Evolutionary conservation across 345 rosid genomes (phyloP), one percentile per base, ranked within the genome.

Genomic region (Erucastrum elatum): DNA sequence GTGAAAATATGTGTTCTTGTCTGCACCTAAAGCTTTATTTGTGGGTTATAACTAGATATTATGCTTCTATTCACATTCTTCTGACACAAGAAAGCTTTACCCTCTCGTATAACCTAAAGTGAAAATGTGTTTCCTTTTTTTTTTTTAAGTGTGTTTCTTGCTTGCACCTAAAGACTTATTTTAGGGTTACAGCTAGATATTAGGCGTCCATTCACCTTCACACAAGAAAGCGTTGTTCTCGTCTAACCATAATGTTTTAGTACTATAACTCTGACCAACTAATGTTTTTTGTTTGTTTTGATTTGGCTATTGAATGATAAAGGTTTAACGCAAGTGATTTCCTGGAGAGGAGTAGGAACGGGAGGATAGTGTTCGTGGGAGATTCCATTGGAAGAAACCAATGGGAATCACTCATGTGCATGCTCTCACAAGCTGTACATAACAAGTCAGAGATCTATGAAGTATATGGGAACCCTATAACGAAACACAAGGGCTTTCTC

Each of bases 351-450:
- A 87, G 91, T 77, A 79, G 87, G 21, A 88, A 91, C 9, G 92
- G 98, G 21, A 82, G 94, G 67, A 85, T 95, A 63, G 90, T 95
- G 66, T 93, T 93, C 65, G 96, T 90, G 0, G 99, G 99, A 10
- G 98, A 95, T 74, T 93, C 99, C 0, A 86, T 93, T 0, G 99
- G 93, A 59, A 86, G 97, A 79, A 91, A 93, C 87, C 98, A 91
- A 21, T 95, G 99, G 97, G 99, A 95, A 68, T 91, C 97, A 10
- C 79, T 91, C 6, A 58, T 89, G 46, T 93, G 99, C 85, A 87
- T 93, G 91, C 84, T 93, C 4, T 84, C 88, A 59, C 85, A 83
- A 71, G 87, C 86, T 12, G 83, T 89, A 65, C 49, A 89, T 49
- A 86, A 93, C 80, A 51, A 51, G 27, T 93, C 99, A 2, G 67